phyloP scores from a whole-genome alignment of 305 asterid genomes.

The Plantago rigida region DNA sequence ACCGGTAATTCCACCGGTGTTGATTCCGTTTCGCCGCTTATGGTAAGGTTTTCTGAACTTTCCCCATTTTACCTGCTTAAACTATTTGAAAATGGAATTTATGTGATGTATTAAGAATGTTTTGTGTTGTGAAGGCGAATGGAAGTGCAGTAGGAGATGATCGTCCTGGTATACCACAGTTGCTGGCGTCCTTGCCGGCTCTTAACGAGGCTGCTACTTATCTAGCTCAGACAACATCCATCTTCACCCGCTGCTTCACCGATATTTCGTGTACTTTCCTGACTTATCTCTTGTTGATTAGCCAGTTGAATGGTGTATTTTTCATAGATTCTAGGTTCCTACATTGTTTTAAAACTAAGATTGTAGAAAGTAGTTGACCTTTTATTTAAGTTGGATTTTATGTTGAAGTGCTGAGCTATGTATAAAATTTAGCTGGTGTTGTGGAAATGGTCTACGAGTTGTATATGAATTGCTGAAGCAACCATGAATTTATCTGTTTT shows the following conservation, averaged over 20 bases:
- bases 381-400: background rate
- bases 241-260: conserved; percentile 70
- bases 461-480: background rate
- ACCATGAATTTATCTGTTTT: background rate
- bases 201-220: conserved; percentile 76
- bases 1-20: background rate
- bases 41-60: background rate
- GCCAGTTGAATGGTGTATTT: too few species aligned
- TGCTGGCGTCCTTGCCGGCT: conserved; percentile 65
- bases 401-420: background rate
- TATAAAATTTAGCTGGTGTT: too few species aligned
- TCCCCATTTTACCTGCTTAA: background rate
- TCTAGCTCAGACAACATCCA: conserved; percentile 70
- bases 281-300: background rate
- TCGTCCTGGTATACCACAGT: conserved; percentile 62
- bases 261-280: conserved; percentile 44
- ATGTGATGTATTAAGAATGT: background rate
- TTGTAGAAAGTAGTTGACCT: too few species aligned
- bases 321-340: background rate
- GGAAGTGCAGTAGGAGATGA: conserved; percentile 38
- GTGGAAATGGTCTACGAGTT: background rate
- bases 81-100: background rate
- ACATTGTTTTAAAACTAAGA: background rate
- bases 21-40: background rate
- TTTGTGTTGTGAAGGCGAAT: conserved; percentile 38